These are phyloP conservation scores for Kalmanozyma brasiliensis DNA, from an alignment of 1,284 basidiomycete genomes.

Conservation along the genomic window DNA sequence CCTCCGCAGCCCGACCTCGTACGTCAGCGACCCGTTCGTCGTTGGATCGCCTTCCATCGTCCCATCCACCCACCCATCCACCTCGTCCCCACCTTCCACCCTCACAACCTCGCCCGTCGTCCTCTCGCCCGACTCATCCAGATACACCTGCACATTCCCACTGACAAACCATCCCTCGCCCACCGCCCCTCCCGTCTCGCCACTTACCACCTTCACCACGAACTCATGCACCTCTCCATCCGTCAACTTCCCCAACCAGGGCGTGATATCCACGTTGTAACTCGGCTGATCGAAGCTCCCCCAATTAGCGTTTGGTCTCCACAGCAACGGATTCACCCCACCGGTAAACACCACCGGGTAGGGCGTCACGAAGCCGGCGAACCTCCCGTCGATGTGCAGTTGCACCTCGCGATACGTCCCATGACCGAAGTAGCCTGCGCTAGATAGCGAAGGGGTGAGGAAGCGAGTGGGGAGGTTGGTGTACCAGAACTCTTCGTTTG, in stretches of 20 bases:
- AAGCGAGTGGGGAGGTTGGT: slow-evolving; percentile 77
- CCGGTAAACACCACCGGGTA: slow-evolving; percentile 83
- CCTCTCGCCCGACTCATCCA: slow-evolving; percentile 32
- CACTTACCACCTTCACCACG: slow-evolving; percentile 78
- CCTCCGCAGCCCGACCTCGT: slow-evolving; percentile 9
- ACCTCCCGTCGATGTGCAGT: slow-evolving; percentile 77
- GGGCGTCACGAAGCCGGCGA: slow-evolving; percentile 81
- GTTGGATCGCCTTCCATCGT: slow-evolving; percentile 16
- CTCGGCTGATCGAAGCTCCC: slow-evolving; percentile 81
- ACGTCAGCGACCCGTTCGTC: slow-evolving; percentile 17
- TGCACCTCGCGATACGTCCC: slow-evolving; percentile 81
- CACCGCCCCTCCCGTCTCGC: slow-evolving; percentile 74
- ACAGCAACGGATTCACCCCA: slow-evolving; percentile 78
- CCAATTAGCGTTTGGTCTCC: slow-evolving; percentile 82
- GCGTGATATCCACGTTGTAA: slow-evolving; percentile 81
- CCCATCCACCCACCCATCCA: slow-evolving; percentile 15
- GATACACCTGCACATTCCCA: slow-evolving; percentile 75
- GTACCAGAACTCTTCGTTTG: slow-evolving; percentile 72
- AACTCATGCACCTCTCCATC: slow-evolving; percentile 78
- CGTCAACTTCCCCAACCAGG: slow-evolving; percentile 78
- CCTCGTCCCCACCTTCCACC: slow-evolving; percentile 2
- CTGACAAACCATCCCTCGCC: slow-evolving; percentile 80
- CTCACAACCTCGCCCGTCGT: slow-evolving; percentile 35
- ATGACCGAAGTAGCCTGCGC: slow-evolving; percentile 67
- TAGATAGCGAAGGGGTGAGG: slow-evolving; percentile 72